Evolutionary conservation across 345 rosid genomes (phyloP).

Genomic region (Citrus sinensis): DNA sequence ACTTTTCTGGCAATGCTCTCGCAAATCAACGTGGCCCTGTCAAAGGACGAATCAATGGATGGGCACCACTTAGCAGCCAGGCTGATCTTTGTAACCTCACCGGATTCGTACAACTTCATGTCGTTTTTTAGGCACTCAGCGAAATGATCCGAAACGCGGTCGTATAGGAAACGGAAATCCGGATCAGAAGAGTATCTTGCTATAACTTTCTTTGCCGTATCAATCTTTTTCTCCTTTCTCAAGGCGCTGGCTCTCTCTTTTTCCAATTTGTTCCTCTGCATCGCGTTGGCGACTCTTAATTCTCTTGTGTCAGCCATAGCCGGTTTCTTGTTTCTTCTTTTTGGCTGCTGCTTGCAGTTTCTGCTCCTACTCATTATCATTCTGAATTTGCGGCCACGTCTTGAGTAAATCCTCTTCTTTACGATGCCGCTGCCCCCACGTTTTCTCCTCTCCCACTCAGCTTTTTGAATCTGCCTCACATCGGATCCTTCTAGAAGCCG

Average conservation of each 20-base stretch:
- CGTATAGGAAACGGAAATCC: conserved; percentile 45
- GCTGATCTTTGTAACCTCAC: conserved; percentile 32
- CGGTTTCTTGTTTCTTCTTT: background rate
- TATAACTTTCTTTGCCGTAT: conserved; percentile 39
- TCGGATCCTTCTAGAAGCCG: conserved; percentile 46
- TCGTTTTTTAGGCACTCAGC: conserved; percentile 35
- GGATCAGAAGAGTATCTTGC: conserved; percentile 39
- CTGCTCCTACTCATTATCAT: too few species aligned
- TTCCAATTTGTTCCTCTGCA: conserved; percentile 20
- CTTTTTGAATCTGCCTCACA: conserved; percentile 37
- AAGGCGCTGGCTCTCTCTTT: conserved; percentile 41
- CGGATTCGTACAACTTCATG: conserved; percentile 26
- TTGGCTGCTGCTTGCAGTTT: background rate
- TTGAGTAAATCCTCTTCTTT: background rate
- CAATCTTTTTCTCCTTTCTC: conserved; percentile 31
- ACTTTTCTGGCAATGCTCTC: conserved; percentile 55
- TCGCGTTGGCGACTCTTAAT: conserved; percentile 12
- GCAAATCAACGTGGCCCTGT: conserved; percentile 41
- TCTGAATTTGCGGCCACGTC: background rate
- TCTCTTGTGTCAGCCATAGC: background rate
- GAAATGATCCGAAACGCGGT: conserved; percentile 50
- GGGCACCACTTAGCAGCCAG: conserved; percentile 80
- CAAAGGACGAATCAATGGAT: conserved; percentile 53
- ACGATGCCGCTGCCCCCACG: background rate
- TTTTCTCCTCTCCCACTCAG: conserved; percentile 36